phyloP scores from a whole-genome alignment of 1,284 basidiomycete genomes.

The Rhodotorula mucilaginosa region DNA sequence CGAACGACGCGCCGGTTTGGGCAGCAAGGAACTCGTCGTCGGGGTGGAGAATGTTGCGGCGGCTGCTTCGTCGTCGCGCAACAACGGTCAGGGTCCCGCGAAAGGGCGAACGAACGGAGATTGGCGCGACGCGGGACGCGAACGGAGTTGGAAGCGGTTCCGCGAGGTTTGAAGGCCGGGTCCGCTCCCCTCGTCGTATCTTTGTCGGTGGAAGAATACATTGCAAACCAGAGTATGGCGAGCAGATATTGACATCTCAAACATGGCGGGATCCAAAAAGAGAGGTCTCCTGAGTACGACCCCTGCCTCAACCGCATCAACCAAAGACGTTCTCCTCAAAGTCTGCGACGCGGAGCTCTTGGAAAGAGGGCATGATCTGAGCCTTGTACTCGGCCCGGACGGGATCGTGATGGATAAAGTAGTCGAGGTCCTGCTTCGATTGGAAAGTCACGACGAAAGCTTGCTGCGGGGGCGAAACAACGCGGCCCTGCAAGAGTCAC shows the following conservation, averaged over 20 bases:
- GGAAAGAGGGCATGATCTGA: no score
- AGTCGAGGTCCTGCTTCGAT: no score
- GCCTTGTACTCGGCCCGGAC: no score
- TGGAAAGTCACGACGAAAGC: no score
- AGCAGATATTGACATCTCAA: neutral
- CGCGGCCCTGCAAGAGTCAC: no score
- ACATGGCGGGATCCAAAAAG: no score
- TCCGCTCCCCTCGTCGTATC: neutral
- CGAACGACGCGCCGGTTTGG: conserved; percentile 22
- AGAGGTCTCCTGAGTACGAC: no score
- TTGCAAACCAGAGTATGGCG: no score
- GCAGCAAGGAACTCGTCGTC: conserved; percentile 18
- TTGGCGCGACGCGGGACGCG: conserved; percentile 29
- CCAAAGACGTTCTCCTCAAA: neutral
- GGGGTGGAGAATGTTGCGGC: conserved; percentile 17
- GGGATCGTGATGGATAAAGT: no score
- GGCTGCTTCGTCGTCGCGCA: neutral
- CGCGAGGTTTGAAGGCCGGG: conserved; percentile 6
- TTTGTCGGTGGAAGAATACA: neutral
- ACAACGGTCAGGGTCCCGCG: neutral
- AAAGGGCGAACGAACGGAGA: conserved; percentile 2
- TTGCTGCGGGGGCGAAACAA: no score
- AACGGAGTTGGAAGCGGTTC: conserved; percentile 32
- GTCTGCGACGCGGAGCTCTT: no score
- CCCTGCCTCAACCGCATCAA: neutral